A percentile compares a stretch with the other conserved stretches of the same genome.
phyloP scores from a whole-genome alignment of 2,329 filamentous ascomycete genomes.

The Eutypella sp. region DNA sequence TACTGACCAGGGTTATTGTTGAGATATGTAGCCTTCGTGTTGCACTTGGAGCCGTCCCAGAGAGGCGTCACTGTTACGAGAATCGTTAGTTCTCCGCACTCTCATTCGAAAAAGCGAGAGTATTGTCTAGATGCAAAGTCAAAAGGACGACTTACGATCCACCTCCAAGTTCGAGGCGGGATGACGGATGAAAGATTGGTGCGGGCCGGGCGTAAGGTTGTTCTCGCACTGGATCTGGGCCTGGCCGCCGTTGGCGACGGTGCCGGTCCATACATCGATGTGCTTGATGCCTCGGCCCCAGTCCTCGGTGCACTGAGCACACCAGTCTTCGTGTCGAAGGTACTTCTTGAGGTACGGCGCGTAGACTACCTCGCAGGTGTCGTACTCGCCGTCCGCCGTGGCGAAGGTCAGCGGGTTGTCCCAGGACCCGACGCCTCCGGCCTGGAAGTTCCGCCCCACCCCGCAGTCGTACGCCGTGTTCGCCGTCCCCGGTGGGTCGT shows the following conservation, averaged over 20 bases:
- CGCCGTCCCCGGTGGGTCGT: conserved; percentile 29
- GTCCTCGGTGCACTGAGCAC: conserved; percentile 19
- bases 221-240: conserved; percentile 32
- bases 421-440: conserved; percentile 38
- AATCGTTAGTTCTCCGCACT: not conserved
- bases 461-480: conserved; percentile 32
- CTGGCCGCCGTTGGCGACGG: conserved; percentile 24
- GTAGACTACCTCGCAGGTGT: conserved; percentile 39
- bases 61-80: conserved; percentile 16
- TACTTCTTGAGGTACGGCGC: conserved; percentile 40
- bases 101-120: not conserved
- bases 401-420: conserved; percentile 39
- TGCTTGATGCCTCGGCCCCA: conserved; percentile 22
- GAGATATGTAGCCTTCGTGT: conserved; percentile 16
- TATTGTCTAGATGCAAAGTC: conserved; percentile 1
- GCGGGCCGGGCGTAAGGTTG: conserved; percentile 24
- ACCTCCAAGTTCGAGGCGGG: conserved; percentile 26
- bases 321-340: conserved; percentile 26
- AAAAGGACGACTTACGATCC: conserved; percentile 23
- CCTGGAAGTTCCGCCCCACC: conserved; percentile 26
- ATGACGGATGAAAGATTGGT: conserved; percentile 24
- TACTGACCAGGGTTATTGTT: conserved; percentile 11
- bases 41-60: conserved; percentile 15
- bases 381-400: conserved; percentile 34
- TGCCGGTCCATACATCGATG: conserved; percentile 36